Evolutionary conservation across 2,329 filamentous ascomycete species (phyloP), one percentile per base, ranked within the genome.

Genomic region (Fusarium circinatum): DNA sequence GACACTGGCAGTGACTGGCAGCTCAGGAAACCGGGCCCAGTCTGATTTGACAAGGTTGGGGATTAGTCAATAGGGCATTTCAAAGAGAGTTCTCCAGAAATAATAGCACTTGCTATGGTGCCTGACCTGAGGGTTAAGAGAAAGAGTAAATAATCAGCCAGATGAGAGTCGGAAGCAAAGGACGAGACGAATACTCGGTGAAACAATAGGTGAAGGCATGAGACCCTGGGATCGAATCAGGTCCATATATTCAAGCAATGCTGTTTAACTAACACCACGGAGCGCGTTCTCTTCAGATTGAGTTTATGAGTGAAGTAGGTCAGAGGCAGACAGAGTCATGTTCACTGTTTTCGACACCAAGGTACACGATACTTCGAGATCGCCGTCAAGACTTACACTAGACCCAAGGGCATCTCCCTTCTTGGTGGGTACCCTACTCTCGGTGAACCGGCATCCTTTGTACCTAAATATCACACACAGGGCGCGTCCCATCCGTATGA

Each of bases 1-100:
- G 67, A 18, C 59, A 56, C 20, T 65, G 67, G 28, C 58, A 70
- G 32, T 54, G 24, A 24, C 41, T 30, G 36, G 38, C 47, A 28
- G 42, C n/a, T 36, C 14, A 38, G 11, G 51, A 28, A 30, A 28
- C 24, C 34, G 8, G 51, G 36, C 38, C 26, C 36, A 12, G 34
- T 15, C 51, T 55, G 20, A 30, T 28, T 28, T 15, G 39, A 28
- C 34, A 41, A 55, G 26, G 36, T 9, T 28, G 24, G 26, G 17
- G 9, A 54, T n/a, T 18, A 55, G 15, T 41, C 24, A 41, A 55
- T 55, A 28, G 36, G 20, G 20, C 51, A 41, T 28, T 22, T n/a
- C 15, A 26, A 28, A 28, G 30, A 51, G 51, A 55, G 20, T 9
- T 39, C 24, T 12, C 15, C 11, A 17, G 18, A 54, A 39, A 54